Conservation (phyloP, 2,329 filamentous ascomycete genomes). For the Cordyceps fumosorosea region DNA sequence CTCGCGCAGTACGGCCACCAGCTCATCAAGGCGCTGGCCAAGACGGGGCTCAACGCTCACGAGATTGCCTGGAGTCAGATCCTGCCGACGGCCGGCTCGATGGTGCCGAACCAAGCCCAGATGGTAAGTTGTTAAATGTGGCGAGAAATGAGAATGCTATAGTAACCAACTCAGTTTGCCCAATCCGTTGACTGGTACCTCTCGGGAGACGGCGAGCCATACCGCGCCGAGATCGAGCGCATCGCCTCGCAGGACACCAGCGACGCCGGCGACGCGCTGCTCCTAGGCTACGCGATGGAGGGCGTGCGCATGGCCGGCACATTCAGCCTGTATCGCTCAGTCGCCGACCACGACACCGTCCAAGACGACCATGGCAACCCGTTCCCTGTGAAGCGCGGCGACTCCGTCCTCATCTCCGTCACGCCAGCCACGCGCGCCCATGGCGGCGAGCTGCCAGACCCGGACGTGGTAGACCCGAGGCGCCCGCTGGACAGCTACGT, state of each 20-base stretch:
- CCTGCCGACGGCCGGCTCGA: slow-evolving; percentile 57
- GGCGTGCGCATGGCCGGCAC: slow-evolving; percentile 62
- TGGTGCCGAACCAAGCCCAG: slow-evolving; percentile 65
- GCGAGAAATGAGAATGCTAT: background rate
- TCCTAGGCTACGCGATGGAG: slow-evolving; percentile 66
- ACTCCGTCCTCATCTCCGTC: slow-evolving; percentile 59
- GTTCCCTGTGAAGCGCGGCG: slow-evolving; percentile 47
- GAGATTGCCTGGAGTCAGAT: slow-evolving; percentile 68
- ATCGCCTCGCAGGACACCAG: slow-evolving; percentile 49
- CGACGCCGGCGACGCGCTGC: slow-evolving; percentile 53
- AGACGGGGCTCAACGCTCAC: slow-evolving; percentile 53
- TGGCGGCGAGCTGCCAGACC: slow-evolving; percentile 49
- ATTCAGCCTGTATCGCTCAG: slow-evolving; percentile 54
- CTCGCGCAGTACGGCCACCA: slow-evolving; percentile 59
- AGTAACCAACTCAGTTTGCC: background rate
- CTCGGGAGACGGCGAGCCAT: slow-evolving; percentile 31
- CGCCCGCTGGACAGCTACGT: slow-evolving; percentile 60
- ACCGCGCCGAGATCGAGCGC: slow-evolving; percentile 55
- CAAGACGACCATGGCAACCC: slow-evolving; percentile 44
- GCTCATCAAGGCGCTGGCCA: slow-evolving; percentile 58
- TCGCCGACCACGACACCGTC: slow-evolving; percentile 38
- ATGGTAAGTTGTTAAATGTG: slow-evolving; percentile 38
- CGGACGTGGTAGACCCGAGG: slow-evolving; percentile 53
- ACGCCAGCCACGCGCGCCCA: slow-evolving; percentile 47
- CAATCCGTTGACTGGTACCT: slow-evolving; percentile 9